Base-by-base conservation (phyloP, 2,329 filamentous ascomycete species). In the Lachnellula arida region DNA sequence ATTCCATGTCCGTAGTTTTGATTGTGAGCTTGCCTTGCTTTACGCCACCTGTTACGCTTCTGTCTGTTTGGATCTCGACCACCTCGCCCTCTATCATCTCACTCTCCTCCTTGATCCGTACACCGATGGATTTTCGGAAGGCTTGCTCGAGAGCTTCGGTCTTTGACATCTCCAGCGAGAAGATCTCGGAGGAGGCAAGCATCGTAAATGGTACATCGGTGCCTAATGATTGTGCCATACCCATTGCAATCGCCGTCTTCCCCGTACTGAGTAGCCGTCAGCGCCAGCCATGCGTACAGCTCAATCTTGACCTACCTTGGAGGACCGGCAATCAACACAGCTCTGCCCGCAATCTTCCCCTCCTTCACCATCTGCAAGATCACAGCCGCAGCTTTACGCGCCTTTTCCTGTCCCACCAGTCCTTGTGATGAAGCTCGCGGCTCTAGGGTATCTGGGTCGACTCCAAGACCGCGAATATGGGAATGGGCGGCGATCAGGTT, bases 1-100 rank as follows among this genome's bases (percentile, higher is more conserved):
- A 96, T 75, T 99, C 94, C 94, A 99, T 99, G 73, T 99, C 94
- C 56, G 93, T 97, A 11, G 94, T 99, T 78, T 99, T 99, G 78
- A 99, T 96, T 19, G 94, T 99, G 62, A 99, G 86, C 76, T 99
- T 99, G 69, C 94, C 94, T 79, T 97, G 93, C 80, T 97, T 99
- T 69, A 94, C 95, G 64, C 89, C 90, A 49, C 94, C 94, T 14
- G 94, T 97, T 53, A 99, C 91, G 68, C 92, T 97, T 64, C 94
- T 85, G 74, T 99, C 94, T 61, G 97, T 97, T 75, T 97, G 93
- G 59, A 99, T 97, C 75, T 99, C 93, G 23, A 99, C 93, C 0
- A 99, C 94, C 74, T 99, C 94, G 67, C 94, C 94, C 77, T 99
- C 94, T 75, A 99, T 99, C 64, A 99, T 95, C 73, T 99, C 94